phyloP scores from a whole-genome alignment of 75 land plant genomes.

The Selaginella moellendorffii region DNA sequence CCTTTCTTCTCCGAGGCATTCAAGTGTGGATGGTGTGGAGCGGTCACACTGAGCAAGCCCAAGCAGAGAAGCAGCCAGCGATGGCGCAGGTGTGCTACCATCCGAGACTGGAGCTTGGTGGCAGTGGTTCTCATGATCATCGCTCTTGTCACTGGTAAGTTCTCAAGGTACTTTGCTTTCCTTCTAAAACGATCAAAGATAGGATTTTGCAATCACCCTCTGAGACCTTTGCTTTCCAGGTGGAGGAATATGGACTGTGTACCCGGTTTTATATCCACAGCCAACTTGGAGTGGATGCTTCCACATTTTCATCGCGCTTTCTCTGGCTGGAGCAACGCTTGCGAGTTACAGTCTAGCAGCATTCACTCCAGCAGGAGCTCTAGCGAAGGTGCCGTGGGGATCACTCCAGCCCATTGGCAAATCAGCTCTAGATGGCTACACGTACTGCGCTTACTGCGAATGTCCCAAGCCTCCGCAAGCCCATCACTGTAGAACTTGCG shows the following conservation, averaged over 20 bases:
- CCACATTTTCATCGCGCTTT: conserved; percentile 33
- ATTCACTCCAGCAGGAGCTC: conserved; percentile 45
- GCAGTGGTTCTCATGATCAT: conserved; percentile 34
- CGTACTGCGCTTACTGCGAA: conserved; percentile 53
- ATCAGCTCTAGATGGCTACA: conserved; percentile 61
- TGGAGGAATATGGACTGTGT: conserved; percentile 85
- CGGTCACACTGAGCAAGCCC: conserved; percentile 47
- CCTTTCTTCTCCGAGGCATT: conserved; percentile 43
- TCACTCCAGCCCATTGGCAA: conserved; percentile 45
- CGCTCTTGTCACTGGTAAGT: conserved; percentile 14
- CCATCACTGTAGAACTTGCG: conserved; percentile 87
- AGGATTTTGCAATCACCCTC: neutral
- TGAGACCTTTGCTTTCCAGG: conserved; percentile 30
- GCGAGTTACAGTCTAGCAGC: conserved; percentile 47
- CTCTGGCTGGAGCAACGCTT: conserved; percentile 42
- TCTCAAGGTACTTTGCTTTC: neutral
- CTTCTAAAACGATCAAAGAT: neutral
- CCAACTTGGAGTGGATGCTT: conserved; percentile 27
- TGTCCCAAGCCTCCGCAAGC: conserved; percentile 79
- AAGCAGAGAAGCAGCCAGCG: conserved; percentile 16
- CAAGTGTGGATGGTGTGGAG: conserved; percentile 99
- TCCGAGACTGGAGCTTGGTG: conserved; percentile 49
- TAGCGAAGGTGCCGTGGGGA: conserved; percentile 51
- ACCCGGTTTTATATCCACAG: conserved; percentile 57
- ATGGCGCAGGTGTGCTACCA: conserved; percentile 25